phyloP scores from a whole-genome alignment of 1,139 yeast species.

The Scheffersomyces segobiensis region DNA sequence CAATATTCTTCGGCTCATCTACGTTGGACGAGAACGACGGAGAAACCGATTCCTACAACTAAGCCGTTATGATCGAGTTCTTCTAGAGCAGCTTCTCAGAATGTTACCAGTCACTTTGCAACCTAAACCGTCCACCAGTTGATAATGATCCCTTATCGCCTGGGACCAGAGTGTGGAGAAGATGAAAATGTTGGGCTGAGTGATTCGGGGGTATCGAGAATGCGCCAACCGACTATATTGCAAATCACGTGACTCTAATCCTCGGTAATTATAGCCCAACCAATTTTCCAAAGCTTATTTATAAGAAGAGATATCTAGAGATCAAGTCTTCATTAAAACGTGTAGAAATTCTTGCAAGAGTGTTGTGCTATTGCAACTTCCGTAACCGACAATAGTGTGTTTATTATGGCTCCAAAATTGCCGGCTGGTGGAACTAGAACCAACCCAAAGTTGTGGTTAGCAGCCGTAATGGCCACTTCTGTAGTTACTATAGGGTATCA shows the following conservation, averaged over 20 bases:
- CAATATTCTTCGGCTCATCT: background rate
- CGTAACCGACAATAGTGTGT: background rate
- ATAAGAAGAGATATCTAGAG: background rate
- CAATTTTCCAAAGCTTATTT: background rate
- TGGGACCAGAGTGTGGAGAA: background rate
- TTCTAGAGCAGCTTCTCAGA: background rate
- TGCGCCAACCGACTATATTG: background rate
- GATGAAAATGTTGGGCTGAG: conserved; percentile 1
- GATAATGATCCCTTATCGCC: background rate
- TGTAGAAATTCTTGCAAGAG: background rate
- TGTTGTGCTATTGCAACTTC: background rate
- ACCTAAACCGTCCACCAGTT: background rate
- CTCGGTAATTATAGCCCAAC: background rate
- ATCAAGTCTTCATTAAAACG: background rate
- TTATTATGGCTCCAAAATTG: background rate
- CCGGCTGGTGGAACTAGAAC: conserved; percentile 10
- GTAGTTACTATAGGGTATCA: conserved; percentile 38
- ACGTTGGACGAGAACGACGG: background rate
- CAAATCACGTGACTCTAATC: background rate
- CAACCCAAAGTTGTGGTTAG: conserved; percentile 34
- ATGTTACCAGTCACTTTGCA: background rate
- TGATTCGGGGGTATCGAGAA: background rate
- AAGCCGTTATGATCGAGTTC: background rate
- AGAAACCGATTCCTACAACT: background rate
- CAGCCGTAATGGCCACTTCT: conserved; percentile 41